Evolutionary conservation across 768 basidiomycete genomes (phyloP).

Genomic region (Coprinopsis cinerea): DNA sequence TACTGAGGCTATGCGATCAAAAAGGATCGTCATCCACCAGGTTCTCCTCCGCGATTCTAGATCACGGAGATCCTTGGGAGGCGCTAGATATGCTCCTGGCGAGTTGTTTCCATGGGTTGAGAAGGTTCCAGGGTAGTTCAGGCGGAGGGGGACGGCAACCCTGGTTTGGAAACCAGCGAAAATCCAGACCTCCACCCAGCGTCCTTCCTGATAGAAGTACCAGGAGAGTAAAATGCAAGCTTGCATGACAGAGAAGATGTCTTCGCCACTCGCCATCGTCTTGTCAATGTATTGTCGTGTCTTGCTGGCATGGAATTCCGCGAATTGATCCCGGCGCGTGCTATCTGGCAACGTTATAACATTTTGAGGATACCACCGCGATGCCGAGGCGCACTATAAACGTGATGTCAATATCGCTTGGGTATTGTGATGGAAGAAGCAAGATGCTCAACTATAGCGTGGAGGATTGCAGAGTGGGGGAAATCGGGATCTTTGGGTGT

Average conservation of each 20-base stretch:
- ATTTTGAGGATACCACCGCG: slow-evolving; percentile 74
- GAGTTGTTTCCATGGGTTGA: slow-evolving; percentile 59
- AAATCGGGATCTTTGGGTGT: slow-evolving; percentile 79
- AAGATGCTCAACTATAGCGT: slow-evolving; percentile 67
- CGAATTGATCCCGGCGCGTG: slow-evolving; percentile 75
- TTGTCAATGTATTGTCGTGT: slow-evolving; percentile 84
- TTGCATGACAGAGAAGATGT: slow-evolving; percentile 83
- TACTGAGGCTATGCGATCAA: slow-evolving; percentile 75
- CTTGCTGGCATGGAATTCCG: slow-evolving; percentile 82
- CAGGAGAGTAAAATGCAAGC: slow-evolving; percentile 82
- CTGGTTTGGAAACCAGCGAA: slow-evolving; percentile 83
- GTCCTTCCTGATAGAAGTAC: slow-evolving; percentile 88
- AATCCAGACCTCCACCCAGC: slow-evolving; percentile 90
- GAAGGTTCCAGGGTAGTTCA: slow-evolving; percentile 85
- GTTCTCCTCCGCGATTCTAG: slow-evolving; percentile 74
- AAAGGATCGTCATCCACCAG: slow-evolving; percentile 90
- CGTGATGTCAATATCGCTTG: slow-evolving; percentile 14
- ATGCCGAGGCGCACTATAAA: slow-evolving; percentile 73
- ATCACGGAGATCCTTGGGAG: slow-evolving; percentile 70
- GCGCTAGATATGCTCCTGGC: slow-evolving; percentile 75
- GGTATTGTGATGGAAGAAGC: slow-evolving; percentile 1
- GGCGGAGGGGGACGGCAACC: slow-evolving; percentile 72
- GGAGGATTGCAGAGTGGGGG: slow-evolving; percentile 84
- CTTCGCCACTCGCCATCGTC: slow-evolving; percentile 85
- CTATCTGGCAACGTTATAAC: slow-evolving; percentile 66